Evolutionary conservation across 352 stramenopile species (phyloP).

Genomic region (Pythium vanterpoolii): DNA sequence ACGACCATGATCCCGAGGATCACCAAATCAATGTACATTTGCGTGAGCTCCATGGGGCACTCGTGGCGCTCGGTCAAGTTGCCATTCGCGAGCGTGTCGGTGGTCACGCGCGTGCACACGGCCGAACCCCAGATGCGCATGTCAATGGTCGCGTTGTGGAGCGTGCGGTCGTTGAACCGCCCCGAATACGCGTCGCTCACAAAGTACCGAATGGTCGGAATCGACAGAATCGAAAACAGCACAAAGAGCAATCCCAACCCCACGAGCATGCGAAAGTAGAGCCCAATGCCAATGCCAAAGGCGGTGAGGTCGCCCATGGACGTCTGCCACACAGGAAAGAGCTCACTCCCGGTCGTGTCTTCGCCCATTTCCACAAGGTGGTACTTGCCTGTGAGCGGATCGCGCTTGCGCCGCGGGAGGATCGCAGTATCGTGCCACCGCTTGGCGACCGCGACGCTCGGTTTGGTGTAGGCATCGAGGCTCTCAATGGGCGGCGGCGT

Average conservation of each 20-base stretch:
- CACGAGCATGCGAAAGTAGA: conserved; percentile 79
- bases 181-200: conserved; percentile 57
- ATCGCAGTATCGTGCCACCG: conserved; percentile 57
- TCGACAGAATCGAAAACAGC: conserved; percentile 50
- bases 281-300: conserved; percentile 72
- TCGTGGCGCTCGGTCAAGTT: conserved; percentile 29
- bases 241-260: conserved; percentile 50
- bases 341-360: conserved; percentile 40
- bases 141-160: conserved; percentile 38
- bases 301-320: conserved; percentile 52
- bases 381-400: conserved; percentile 37
- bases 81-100: conserved; percentile 19
- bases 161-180: conserved; percentile 24
- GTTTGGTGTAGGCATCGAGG: conserved; percentile 39
- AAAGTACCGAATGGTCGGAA: conserved; percentile 68
- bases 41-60: conserved; percentile 45
- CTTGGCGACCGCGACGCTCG: conserved; percentile 36
- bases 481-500: background rate
- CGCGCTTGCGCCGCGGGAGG: conserved; percentile 44
- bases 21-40: conserved; percentile 58
- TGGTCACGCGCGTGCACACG: conserved; percentile 44
- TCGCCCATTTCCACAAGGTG: conserved; percentile 71
- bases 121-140: conserved; percentile 51
- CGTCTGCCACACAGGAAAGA: conserved; percentile 63
- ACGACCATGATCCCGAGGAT: conserved; percentile 42